Evolutionary conservation across 2,329 filamentous ascomycete genomes (phyloP).

Genomic region (Aspergillus sp.): DNA sequence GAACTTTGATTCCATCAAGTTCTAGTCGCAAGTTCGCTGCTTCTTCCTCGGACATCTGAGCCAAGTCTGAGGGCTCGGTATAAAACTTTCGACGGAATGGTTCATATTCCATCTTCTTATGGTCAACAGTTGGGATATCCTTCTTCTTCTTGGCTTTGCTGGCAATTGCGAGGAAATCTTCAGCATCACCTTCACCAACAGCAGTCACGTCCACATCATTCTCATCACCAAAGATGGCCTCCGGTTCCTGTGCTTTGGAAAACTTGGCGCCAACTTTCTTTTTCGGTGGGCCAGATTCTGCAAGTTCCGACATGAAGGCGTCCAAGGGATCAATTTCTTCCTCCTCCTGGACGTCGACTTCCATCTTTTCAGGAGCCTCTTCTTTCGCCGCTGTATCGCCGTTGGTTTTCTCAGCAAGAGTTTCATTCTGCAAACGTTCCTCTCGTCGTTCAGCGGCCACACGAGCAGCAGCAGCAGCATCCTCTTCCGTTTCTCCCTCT

Average conservation of each 20-base stretch:
- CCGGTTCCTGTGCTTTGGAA: conserved; percentile 64
- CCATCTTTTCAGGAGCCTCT: conserved; percentile 40
- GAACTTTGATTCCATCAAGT: conserved; percentile 92
- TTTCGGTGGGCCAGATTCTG: conserved; percentile 50
- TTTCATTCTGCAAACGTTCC: conserved; percentile 57
- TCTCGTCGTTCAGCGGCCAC: conserved; percentile 83
- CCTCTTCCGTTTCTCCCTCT: conserved; percentile 82
- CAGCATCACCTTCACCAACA: conserved; percentile 61
- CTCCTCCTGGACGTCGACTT: conserved; percentile 29
- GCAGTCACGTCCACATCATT: conserved; percentile 69
- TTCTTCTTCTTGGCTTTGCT: conserved; percentile 82
- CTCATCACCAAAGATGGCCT: conserved; percentile 83
- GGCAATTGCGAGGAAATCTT: conserved; percentile 63
- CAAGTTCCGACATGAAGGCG: conserved; percentile 85
- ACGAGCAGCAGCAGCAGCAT: conserved; percentile 79
- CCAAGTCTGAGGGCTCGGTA: conserved; percentile 81
- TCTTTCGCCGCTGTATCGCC: conserved; percentile 50
- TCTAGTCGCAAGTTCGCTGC: conserved; percentile 78
- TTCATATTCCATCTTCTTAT: conserved; percentile 80
- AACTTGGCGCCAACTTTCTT: conserved; percentile 36
- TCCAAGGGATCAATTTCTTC: conserved; percentile 86
- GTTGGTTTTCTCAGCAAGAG: conserved; percentile 44
- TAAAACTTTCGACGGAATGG: conserved; percentile 94
- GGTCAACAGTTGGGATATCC: conserved; percentile 85
- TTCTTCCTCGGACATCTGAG: conserved; percentile 80